These are phyloP conservation scores for Mikania micrantha DNA, from an alignment of 129 eudicot species.

Conservation along the genomic window DNA sequence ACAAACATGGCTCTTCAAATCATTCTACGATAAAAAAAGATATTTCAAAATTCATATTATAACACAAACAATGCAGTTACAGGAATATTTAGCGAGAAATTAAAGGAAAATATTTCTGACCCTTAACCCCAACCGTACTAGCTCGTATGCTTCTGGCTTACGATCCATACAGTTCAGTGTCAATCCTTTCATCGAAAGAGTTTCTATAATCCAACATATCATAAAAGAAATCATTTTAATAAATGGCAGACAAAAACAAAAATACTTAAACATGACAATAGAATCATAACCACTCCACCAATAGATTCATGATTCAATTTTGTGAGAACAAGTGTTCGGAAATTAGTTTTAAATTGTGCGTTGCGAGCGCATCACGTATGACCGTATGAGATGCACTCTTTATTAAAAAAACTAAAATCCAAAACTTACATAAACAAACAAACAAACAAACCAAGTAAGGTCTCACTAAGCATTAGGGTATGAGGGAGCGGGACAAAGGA, in stretches of 20 bases:
- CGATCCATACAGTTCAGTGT: constrained; percentile 98
- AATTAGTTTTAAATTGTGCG: too few relatives aligned
- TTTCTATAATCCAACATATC: constrained; percentile 44
- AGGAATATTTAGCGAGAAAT: not conserved
- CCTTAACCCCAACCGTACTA: constrained; percentile 89
- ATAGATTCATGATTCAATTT: not conserved
- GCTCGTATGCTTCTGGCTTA: constrained; percentile 95
- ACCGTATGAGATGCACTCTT: too few relatives aligned
- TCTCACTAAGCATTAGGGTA: too few relatives aligned
- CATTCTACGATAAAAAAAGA: constrained; percentile 59
- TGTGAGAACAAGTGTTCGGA: too few relatives aligned
- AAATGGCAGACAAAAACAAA: not conserved
- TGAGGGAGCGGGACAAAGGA: too few relatives aligned
- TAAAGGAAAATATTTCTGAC: constrained; percentile 26
- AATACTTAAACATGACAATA: not conserved
- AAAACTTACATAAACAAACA: too few relatives aligned
- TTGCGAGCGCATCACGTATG: too few relatives aligned
- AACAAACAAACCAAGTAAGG: too few relatives aligned
- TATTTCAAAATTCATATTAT: not conserved
- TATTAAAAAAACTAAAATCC: too few relatives aligned
- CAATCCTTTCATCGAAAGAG: constrained; percentile 91
- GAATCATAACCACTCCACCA: not conserved
- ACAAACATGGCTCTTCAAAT: constrained; percentile 96
- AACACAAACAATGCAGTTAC: not conserved
- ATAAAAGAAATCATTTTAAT: not conserved